A percentile compares a stretch with the other conserved stretches of the same genome.
Evolutionary conservation across 2,329 filamentous ascomycete species (phyloP).

Genomic region (Didymella sp.): DNA sequence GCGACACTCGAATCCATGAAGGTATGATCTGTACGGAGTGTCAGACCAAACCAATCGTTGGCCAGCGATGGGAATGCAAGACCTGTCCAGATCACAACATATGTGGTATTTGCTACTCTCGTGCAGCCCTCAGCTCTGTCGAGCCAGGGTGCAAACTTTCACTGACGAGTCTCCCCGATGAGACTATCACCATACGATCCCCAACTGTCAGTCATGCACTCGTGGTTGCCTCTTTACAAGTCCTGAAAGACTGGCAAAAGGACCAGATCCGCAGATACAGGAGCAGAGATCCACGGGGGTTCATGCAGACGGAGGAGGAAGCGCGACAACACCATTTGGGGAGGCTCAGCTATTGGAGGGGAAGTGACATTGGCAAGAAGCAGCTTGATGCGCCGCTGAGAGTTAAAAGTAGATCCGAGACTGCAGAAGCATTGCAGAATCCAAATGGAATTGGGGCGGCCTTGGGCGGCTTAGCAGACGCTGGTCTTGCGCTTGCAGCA

Average conservation of each 20-base stretch:
- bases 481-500: conserved; percentile 20
- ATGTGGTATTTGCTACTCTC: conserved; percentile 31
- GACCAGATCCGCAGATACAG: conserved; percentile 35
- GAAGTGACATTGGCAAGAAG: conserved; percentile 28
- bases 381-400: conserved; percentile 6
- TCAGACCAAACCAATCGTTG: conserved; percentile 28
- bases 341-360: conserved; percentile 35
- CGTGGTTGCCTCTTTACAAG: conserved; percentile 41
- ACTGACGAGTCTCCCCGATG: conserved; percentile 38
- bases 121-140: conserved; percentile 14
- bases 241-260: conserved; percentile 46
- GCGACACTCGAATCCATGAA: conserved; percentile 22
- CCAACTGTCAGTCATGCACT: conserved; percentile 33
- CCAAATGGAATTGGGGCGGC: conserved; percentile 12
- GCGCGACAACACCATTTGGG: conserved; percentile 36
- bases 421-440: conserved; percentile 10
- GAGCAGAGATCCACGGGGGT: conserved; percentile 25
- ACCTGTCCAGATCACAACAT: conserved; percentile 36
- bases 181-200: conserved; percentile 39
- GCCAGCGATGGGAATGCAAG: conserved; percentile 39
- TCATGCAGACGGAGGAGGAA: conserved; percentile 28
- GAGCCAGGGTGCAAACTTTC: conserved; percentile 29
- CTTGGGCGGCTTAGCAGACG: conserved; percentile 21
- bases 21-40: conserved; percentile 32
- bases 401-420: conserved; percentile 23